Base-by-base conservation (phyloP, 257 asterid species). In the Misopates orontium region DNA sequence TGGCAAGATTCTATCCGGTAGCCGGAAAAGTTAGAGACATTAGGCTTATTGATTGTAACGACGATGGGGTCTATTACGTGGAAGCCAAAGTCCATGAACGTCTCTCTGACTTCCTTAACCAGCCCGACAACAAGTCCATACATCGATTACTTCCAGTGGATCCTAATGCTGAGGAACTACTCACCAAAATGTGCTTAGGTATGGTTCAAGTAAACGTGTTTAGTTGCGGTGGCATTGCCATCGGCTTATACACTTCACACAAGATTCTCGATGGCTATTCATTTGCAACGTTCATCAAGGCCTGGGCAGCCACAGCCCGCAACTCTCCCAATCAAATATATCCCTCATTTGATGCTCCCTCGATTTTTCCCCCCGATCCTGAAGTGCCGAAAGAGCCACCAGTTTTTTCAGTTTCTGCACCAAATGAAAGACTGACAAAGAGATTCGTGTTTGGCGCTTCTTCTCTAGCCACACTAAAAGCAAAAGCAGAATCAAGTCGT, bases 161-260 rank as follows among this genome's bases (percentile, higher is more conserved):
- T 15, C 66, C 66, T 1, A 31, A 40, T 56, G 28, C 62, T 6
- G 5, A 14, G 23, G 62, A 28, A 40, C 4, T 28, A 18, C 23
- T 28, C 13, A 28, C 47, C 5, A 36, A 28, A 56, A 56, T 21
- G 4, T 28, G 31, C 20, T 11, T 56, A 11, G 41, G 23, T 56
- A 56, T 56, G 47, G n/a, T 56, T 28, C 62, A 56, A 56, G 62
- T 56, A 16, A 56, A 11, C 1, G 13, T n/a, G 8, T 56, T 56
- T 7, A 40, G 15, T 31, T 56, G 62, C 16, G 62, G 62, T 56
- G 45, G 62, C 62, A 56, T 56, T 5, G 62, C 62, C n/a, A 56
- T 56, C 5, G 62, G 62, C 47, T 28, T 40, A 5, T 28, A 9
- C 7, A 15, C 12, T 31, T 28, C 62, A 1, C 62, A 56, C 24